Evolutionary conservation across 2,329 filamentous ascomycete genomes (phyloP).

Genomic region (Colletotrichum zoysiae): DNA sequence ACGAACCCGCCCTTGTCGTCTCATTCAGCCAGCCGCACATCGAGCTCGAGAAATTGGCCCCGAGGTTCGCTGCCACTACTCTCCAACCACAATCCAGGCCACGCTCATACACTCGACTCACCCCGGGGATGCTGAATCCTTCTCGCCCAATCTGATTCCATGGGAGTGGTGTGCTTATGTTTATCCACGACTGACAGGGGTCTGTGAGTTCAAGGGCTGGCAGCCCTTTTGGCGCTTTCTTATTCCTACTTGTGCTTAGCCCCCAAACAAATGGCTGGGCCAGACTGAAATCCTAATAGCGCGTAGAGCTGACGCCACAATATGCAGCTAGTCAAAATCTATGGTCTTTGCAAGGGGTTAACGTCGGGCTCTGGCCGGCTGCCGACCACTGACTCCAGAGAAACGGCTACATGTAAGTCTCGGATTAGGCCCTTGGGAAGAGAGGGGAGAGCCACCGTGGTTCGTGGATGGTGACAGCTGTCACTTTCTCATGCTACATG

Average conservation of each 20-base stretch:
- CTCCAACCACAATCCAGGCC: background rate
- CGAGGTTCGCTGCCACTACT: background rate
- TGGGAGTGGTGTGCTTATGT: constrained; percentile 6
- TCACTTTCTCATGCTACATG: background rate
- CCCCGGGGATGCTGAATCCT: background rate
- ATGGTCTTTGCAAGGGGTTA: background rate
- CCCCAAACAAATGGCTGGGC: background rate
- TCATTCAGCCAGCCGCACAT: background rate
- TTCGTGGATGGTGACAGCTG: background rate
- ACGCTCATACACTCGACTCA: background rate
- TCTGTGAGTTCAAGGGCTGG: background rate
- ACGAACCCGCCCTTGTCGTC: background rate
- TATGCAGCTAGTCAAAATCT: background rate
- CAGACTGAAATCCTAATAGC: background rate
- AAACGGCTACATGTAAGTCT: background rate
- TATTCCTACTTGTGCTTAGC: background rate
- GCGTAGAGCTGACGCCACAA: background rate
- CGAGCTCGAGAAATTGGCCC: background rate
- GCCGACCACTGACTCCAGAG: background rate
- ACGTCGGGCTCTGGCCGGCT: background rate
- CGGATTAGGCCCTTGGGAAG: background rate
- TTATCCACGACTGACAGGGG: background rate
- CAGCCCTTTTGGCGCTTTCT: background rate
- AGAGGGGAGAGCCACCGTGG: background rate
- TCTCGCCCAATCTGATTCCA: background rate